Conservation (phyloP, 495 filamentous ascomycete genomes). For the Aspergillus coremiiformis region DNA sequence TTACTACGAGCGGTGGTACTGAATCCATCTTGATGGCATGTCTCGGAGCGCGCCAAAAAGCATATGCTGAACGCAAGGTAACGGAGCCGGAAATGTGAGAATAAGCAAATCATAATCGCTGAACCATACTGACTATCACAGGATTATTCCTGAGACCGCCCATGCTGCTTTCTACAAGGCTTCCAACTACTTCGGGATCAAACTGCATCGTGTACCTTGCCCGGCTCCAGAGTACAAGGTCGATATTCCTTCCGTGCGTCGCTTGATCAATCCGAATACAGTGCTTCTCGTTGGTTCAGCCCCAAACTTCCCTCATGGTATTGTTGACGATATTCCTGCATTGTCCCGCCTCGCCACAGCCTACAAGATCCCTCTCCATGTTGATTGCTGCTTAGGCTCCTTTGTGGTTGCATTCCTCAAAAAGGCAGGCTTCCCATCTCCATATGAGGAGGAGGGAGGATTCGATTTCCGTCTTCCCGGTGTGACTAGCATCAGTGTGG, state of each 20-base stretch:
- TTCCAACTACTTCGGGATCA: constrained; percentile 89
- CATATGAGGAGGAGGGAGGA: constrained; percentile 56
- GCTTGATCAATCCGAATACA: constrained; percentile 94
- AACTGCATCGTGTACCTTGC: constrained; percentile 81
- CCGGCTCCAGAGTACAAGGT: constrained; percentile 82
- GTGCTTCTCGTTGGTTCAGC: constrained; percentile 90
- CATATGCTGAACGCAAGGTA: constrained; percentile 70
- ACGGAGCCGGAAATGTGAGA: constrained; percentile 91
- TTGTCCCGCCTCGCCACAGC: constrained; percentile 78
- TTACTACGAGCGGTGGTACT: constrained; percentile 87
- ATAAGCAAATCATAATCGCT: background rate
- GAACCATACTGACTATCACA: constrained; percentile 28
- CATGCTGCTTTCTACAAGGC: constrained; percentile 97
- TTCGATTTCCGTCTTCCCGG: constrained; percentile 94
- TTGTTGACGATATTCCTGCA: constrained; percentile 86
- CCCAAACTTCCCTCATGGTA: constrained; percentile 96
- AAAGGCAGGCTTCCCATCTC: constrained; percentile 71
- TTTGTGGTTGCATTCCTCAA: constrained; percentile 90
- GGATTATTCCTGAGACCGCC: constrained; percentile 88
- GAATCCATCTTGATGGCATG: constrained; percentile 96
- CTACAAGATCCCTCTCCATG: constrained; percentile 78
- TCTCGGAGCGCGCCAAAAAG: constrained; percentile 82
- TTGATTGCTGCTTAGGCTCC: constrained; percentile 94
- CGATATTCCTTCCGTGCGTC: constrained; percentile 63
- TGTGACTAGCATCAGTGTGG: constrained; percentile 90